Conservation (phyloP, 108 stramenopile genomes). For the Pseudonitzschia pungens region DNA sequence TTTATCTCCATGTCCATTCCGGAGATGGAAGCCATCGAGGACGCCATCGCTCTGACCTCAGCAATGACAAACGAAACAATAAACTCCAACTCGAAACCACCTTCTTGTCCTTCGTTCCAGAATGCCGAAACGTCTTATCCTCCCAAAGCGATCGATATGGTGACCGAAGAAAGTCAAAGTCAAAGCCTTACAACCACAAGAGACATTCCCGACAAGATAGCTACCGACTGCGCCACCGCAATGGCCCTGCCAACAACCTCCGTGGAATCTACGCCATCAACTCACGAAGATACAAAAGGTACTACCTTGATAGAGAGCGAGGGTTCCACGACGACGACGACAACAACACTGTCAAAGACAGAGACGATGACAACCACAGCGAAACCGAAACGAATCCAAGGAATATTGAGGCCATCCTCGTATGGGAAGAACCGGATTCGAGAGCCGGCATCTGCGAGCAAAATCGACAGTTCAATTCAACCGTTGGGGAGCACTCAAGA, state of each 20-base stretch:
- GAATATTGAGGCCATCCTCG: too few species aligned
- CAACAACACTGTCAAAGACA: too few species aligned
- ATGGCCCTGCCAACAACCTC: not conserved
- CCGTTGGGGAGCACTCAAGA: not conserved
- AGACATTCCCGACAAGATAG: conserved; percentile 68
- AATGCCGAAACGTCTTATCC: too few species aligned
- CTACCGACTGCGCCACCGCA: not conserved
- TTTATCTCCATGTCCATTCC: not conserved
- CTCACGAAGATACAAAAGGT: too few species aligned
- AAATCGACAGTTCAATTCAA: not conserved
- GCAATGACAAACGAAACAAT: not conserved
- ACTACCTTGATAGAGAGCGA: too few species aligned
- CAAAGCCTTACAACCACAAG: conserved; percentile 56
- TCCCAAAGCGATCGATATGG: too few species aligned
- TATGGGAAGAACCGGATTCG: too few species aligned
- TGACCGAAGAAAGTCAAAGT: conserved; percentile 51
- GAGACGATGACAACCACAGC: too few species aligned
- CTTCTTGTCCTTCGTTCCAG: not conserved
- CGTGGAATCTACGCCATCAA: too few species aligned
- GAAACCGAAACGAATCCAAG: too few species aligned
- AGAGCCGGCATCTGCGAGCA: too few species aligned
- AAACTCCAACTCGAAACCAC: not conserved
- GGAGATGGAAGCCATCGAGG: not conserved
- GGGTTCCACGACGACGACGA: too few species aligned
- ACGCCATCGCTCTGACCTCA: not conserved